These are phyloP conservation scores for Microcyclosporella mali DNA, from an alignment of 2,329 filamentous ascomycete species.

Conservation along the genomic window DNA sequence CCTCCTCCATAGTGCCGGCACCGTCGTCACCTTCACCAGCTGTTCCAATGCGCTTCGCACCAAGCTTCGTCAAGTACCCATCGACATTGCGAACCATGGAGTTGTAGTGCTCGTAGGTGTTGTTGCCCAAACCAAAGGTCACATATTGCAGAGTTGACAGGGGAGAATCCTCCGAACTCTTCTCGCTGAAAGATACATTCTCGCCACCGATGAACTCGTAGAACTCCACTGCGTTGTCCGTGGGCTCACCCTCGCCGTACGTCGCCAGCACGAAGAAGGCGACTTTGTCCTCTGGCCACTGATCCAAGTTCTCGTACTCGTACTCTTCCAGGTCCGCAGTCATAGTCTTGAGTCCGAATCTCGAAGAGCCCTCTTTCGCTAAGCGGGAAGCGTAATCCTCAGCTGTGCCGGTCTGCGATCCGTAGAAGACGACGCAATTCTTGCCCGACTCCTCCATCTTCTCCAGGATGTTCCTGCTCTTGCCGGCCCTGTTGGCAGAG, in stretches of 20 bases:
- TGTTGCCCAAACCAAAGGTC: constrained; percentile 93
- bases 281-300: constrained; percentile 81
- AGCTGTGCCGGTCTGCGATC: constrained; percentile 94
- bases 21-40: constrained; percentile 96
- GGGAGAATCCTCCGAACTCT: constrained; percentile 59
- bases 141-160: constrained; percentile 85
- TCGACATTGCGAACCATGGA: constrained; percentile 92
- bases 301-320: constrained; percentile 89
- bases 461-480: constrained; percentile 86
- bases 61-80: constrained; percentile 71
- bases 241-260: constrained; percentile 96
- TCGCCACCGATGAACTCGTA: constrained; percentile 91
- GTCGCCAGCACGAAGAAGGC: constrained; percentile 94
- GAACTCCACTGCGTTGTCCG: constrained; percentile 97
- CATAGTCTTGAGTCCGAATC: constrained; percentile 96
- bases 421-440: constrained; percentile 98
- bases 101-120: constrained; percentile 99
- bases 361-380: constrained; percentile 93
- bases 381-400: constrained; percentile 96
- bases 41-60: constrained; percentile 74
- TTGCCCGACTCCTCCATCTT: constrained; percentile 94
- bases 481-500: constrained; percentile 64
- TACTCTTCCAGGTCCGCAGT: constrained; percentile 97
- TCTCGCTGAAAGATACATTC: constrained; percentile 72
- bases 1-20: constrained; percentile 98